These are phyloP conservation scores for sweet orange (Citrus sinensis) DNA, from an alignment of 345 rosid species.

Conservation along the genomic window DNA sequence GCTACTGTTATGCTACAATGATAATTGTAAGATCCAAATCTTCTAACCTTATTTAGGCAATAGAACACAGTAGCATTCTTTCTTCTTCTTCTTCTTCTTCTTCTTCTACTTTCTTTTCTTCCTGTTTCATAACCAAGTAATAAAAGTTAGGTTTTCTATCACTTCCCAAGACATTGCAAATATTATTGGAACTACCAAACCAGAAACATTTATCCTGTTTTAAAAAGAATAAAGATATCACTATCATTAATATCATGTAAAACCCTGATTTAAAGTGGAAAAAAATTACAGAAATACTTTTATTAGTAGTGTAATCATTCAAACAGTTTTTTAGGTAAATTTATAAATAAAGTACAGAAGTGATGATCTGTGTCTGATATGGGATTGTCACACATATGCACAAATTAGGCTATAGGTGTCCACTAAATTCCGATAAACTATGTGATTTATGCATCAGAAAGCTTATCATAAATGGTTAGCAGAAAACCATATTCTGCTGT, in stretches of 20 bases:
- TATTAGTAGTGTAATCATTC: background rate
- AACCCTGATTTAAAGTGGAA: background rate
- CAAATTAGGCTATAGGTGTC: background rate
- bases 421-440: background rate
- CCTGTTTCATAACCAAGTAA: conserved; percentile 13
- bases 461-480: background rate
- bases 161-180: background rate
- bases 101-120: background rate
- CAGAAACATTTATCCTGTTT: background rate
- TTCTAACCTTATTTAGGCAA: background rate
- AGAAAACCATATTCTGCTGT: background rate
- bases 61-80: background rate
- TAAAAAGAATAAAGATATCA: background rate
- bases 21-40: background rate
- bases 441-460: background rate
- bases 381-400: background rate
- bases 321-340: background rate
- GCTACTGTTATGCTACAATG: background rate
- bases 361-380: background rate
- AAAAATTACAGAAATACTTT: background rate
- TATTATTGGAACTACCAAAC: background rate
- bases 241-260: background rate
- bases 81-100: background rate
- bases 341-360: background rate
- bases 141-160: background rate